These are phyloP conservation scores for Schizochytrium sp. DNA, from an alignment of 108 stramenopile species.

Conservation along the genomic window DNA sequence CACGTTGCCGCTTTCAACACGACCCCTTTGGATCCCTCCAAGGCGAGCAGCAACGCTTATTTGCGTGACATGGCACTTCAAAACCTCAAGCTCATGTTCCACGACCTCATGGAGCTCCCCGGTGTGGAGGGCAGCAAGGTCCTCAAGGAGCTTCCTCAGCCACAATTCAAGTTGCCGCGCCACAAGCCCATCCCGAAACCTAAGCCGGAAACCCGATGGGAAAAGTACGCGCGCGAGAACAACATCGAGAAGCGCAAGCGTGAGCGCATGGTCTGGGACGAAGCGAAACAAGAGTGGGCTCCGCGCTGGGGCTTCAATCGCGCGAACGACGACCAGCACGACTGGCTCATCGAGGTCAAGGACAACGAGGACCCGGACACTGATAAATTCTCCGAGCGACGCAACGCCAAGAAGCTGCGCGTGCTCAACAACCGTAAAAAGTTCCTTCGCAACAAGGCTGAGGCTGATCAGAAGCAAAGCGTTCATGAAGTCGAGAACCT, in stretches of 20 bases:
- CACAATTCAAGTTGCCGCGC: conserved; percentile 19
- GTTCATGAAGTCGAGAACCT: neutral
- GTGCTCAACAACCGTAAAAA: conserved; percentile 46
- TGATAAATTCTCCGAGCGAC: conserved; percentile 42
- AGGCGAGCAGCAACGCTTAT: neutral
- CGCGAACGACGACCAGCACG: conserved; percentile 35
- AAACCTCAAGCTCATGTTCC: neutral
- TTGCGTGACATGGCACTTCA: neutral
- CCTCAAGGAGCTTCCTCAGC: neutral
- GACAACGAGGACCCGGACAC: conserved; percentile 21
- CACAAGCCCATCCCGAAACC: conserved; percentile 22
- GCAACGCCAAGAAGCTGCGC: conserved; percentile 42
- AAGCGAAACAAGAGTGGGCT: conserved; percentile 39
- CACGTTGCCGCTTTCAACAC: neutral
- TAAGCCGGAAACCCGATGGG: conserved; percentile 49
- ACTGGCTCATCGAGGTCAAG: conserved; percentile 45
- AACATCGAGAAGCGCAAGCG: conserved; percentile 49
- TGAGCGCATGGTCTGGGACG: conserved; percentile 49
- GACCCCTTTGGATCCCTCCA: neutral
- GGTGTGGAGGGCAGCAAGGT: neutral
- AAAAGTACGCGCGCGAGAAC: conserved; percentile 52
- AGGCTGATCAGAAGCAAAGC: neutral
- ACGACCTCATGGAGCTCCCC: neutral
- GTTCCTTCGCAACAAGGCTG: conserved; percentile 2
- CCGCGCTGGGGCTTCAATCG: conserved; percentile 51